A percentile compares a stretch with the other conserved stretches of the same genome.
Evolutionary conservation across 2,329 filamentous ascomycete genomes (phyloP).

Genomic region (Trichoderma harzianum): DNA sequence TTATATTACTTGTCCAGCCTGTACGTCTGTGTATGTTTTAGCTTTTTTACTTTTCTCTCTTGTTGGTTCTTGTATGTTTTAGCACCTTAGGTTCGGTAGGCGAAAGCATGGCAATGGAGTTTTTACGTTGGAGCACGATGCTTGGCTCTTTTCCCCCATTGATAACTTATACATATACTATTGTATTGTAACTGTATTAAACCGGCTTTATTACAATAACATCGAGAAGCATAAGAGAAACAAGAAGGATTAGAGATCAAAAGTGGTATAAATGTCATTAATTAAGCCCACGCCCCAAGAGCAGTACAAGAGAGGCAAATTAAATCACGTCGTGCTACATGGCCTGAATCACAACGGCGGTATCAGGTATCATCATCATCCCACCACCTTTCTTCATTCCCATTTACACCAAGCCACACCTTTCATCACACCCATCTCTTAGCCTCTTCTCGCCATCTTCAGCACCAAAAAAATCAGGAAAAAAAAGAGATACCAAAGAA

Average conservation of each 20-base stretch:
- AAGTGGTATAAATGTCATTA: constrained; percentile 17
- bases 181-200: not conserved
- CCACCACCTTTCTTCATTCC: not conserved
- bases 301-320: constrained; percentile 12
- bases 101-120: constrained; percentile 17
- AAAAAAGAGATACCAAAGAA: not conserved
- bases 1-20: not conserved
- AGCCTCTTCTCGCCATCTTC: not conserved
- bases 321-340: constrained; percentile 15
- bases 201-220: not conserved
- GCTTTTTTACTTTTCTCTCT: not conserved
- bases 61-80: not conserved
- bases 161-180: not conserved
- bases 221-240: not conserved
- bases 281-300: constrained; percentile 10
- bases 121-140: not conserved
- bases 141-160: not conserved
- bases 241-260: not conserved
- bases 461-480: not conserved
- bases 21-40: not conserved
- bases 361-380: constrained; percentile 24
- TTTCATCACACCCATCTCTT: not conserved
- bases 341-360: constrained; percentile 18
- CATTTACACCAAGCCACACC: not conserved
- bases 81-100: not conserved